These are phyloP conservation scores for Solioccasus polychromus DNA, from an alignment of 768 basidiomycete species.

Conservation along the genomic window DNA sequence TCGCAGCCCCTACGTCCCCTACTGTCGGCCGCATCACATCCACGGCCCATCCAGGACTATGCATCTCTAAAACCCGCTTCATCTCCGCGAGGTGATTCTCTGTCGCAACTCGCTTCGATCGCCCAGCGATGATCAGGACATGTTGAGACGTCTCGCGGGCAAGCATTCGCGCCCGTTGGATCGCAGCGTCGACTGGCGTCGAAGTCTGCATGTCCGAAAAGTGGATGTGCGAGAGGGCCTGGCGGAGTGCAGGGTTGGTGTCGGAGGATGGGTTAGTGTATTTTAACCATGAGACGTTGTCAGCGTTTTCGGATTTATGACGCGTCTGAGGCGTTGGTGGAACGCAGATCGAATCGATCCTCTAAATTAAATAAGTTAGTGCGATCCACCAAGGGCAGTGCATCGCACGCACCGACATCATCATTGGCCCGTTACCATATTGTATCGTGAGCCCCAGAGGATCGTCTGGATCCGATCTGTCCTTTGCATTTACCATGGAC, in stretches of 20 bases:
- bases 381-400: no score
- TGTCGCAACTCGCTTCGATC: constrained; percentile 69
- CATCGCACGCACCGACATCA: neutral
- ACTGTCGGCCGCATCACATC: constrained; percentile 67
- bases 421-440: no score
- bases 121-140: constrained; percentile 66
- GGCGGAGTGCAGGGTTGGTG: constrained; percentile 10
- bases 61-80: constrained; percentile 54
- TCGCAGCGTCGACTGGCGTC: constrained; percentile 56
- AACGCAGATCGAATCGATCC: constrained; percentile 70
- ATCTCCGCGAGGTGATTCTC: constrained; percentile 75
- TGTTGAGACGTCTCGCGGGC: constrained; percentile 34
- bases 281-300: constrained; percentile 69
- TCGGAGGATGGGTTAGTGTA: constrained; percentile 41
- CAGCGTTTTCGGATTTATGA: constrained; percentile 81
- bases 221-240: constrained; percentile 53
- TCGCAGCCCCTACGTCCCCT: constrained; percentile 82
- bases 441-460: no score
- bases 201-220: constrained; percentile 60
- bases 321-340: constrained; percentile 58
- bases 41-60: neutral
- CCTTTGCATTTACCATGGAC: constrained; percentile 23
- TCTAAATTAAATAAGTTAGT: constrained; percentile 9
- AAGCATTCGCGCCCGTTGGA: constrained; percentile 37
- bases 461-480: no score